Percentiles rank a stretch among this genome's conserved stretches.
phyloP scores from a whole-genome alignment of 225 moss, liverwort and hornwort genomes.

The Sphagnum tenellum region DNA sequence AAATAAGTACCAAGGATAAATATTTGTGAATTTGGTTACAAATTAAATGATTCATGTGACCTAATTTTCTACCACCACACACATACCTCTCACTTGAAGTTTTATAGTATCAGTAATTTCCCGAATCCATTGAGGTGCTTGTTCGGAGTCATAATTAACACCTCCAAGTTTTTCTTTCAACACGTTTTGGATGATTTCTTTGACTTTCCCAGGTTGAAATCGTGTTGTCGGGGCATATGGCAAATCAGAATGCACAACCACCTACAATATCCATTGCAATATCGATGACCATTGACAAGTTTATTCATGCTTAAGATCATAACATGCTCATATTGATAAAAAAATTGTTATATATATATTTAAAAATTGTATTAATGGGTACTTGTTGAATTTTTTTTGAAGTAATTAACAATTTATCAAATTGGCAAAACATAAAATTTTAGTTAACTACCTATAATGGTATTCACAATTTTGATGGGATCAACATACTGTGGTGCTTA shows the following conservation, averaged over 20 bases:
- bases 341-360: not conserved
- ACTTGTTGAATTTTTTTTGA: too few species aligned
- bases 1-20: too few species aligned
- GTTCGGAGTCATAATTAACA: conserved; percentile 39
- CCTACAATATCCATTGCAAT: conserved; percentile 13
- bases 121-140: conserved; percentile 29
- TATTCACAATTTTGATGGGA: not conserved
- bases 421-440: too few species aligned
- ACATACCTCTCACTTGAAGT: conserved; percentile 28
- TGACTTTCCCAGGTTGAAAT: conserved; percentile 38
- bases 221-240: conserved; percentile 30
- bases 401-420: too few species aligned
- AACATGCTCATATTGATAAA: not conserved
- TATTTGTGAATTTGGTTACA: too few species aligned
- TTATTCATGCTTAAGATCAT: not conserved
- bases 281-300: not conserved
- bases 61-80: too few species aligned
- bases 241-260: conserved; percentile 35
- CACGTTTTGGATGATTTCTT: conserved; percentile 23
- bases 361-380: not conserved
- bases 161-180: conserved; percentile 36
- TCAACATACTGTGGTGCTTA: conserved; percentile 18
- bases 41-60: too few species aligned
- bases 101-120: conserved; percentile 43
- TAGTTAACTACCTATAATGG: too few species aligned